phyloP scores from a whole-genome alignment of 2,329 filamentous ascomycete species.

The Pseudogymnoascus sp. region DNA sequence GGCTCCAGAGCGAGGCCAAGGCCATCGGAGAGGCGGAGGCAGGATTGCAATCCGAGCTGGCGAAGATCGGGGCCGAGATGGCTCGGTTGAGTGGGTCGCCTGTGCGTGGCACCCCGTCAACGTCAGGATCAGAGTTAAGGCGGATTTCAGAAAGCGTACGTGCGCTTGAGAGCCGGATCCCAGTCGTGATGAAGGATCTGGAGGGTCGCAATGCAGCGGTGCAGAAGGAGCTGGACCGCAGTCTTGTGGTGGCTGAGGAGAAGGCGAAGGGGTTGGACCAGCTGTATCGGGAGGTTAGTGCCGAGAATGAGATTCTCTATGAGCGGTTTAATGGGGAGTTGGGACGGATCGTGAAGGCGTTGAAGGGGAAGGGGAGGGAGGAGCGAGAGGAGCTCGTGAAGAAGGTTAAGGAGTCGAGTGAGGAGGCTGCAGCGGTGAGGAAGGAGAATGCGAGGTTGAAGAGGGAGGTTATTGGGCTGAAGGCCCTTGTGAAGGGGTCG shows the following conservation, averaged over 20 bases:
- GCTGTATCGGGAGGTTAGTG: conserved; percentile 76
- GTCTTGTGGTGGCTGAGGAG: conserved; percentile 64
- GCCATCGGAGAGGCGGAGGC: conserved; percentile 63
- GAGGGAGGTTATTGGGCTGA: conserved; percentile 58
- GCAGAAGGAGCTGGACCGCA: conserved; percentile 62
- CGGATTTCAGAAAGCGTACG: conserved; percentile 51
- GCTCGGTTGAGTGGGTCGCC: conserved; percentile 39
- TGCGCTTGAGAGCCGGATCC: conserved; percentile 60
- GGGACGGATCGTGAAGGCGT: conserved; percentile 68
- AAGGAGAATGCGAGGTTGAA: conserved; percentile 80
- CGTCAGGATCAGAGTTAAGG: neutral
- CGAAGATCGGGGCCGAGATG: conserved; percentile 74
- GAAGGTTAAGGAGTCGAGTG: conserved; percentile 63
- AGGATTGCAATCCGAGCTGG: conserved; percentile 65
- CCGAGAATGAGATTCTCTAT: conserved; percentile 89
- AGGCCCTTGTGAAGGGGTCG: conserved; percentile 9
- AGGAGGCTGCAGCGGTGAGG: conserved; percentile 69
- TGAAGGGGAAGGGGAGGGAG: conserved; percentile 63
- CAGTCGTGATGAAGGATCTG: conserved; percentile 50
- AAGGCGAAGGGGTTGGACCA: conserved; percentile 80
- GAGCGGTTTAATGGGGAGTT: conserved; percentile 89
- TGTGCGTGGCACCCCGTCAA: conserved; percentile 18
- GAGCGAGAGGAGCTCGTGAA: conserved; percentile 70
- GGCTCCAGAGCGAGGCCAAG: conserved; percentile 73
- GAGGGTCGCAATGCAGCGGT: conserved; percentile 54